A percentile compares a stretch with the other conserved stretches of the same genome.
Evolutionary conservation across 2,329 filamentous ascomycete species (phyloP).

Genomic region (Aspergillus sp.): DNA sequence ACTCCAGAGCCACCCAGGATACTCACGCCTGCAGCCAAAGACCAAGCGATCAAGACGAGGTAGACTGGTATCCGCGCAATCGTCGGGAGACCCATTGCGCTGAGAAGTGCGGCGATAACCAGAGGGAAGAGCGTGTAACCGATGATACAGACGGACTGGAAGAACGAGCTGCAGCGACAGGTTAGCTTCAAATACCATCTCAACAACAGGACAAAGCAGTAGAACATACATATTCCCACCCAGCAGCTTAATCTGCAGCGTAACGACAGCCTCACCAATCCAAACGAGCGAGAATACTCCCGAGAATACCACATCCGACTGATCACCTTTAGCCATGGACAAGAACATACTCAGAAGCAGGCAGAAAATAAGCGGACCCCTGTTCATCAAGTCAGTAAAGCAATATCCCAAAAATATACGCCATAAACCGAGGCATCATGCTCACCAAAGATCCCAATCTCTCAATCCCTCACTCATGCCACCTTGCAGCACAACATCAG

Average conservation of each 20-base stretch:
- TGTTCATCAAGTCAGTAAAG: constrained; percentile 26
- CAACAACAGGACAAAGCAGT: background rate
- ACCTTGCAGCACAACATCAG: constrained; percentile 64
- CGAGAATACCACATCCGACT: constrained; percentile 87
- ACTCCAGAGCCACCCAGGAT: constrained; percentile 95
- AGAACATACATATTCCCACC: constrained; percentile 89
- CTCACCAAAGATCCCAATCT: constrained; percentile 92
- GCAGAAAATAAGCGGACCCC: constrained; percentile 93
- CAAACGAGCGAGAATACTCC: constrained; percentile 96
- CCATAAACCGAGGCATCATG: background rate
- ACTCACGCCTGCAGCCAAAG: constrained; percentile 89
- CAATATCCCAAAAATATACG: background rate
- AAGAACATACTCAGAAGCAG: constrained; percentile 83
- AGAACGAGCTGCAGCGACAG: constrained; percentile 73
- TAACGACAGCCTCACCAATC: constrained; percentile 95
- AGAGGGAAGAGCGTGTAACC: constrained; percentile 97
- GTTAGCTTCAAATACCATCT: constrained; percentile 19
- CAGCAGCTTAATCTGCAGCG: constrained; percentile 93
- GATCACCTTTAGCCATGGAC: constrained; percentile 75
- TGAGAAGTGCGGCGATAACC: constrained; percentile 87
- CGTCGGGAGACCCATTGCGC: constrained; percentile 74
- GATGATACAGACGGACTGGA: constrained; percentile 96
- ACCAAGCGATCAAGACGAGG: constrained; percentile 84
- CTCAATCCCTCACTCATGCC: constrained; percentile 85
- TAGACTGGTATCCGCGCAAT: constrained; percentile 90